These are phyloP conservation scores for Mycena alexandri DNA, from an alignment of 768 basidiomycete species.

Conservation along the genomic window DNA sequence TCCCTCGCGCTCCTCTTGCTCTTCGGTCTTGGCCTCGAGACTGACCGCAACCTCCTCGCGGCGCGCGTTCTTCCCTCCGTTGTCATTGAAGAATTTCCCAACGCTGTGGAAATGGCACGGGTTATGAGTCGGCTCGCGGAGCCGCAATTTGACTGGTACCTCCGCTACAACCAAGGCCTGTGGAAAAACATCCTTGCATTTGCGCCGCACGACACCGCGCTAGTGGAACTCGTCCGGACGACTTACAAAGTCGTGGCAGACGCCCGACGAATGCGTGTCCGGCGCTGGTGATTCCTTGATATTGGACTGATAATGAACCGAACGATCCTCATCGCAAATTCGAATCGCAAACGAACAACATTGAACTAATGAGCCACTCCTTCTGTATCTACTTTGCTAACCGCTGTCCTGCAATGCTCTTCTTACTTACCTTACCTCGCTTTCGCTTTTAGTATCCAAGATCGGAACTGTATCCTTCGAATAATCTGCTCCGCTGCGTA, in stretches of 20 bases:
- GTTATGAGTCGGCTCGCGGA: constrained; percentile 58
- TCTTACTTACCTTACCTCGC: constrained; percentile 19
- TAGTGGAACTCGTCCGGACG: constrained; percentile 65
- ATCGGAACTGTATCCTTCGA: constrained; percentile 12
- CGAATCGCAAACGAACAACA: constrained; percentile 24
- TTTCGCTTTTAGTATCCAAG: constrained; percentile 23
- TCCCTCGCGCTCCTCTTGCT: constrained; percentile 71
- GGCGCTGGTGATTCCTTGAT: constrained; percentile 21
- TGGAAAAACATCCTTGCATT: constrained; percentile 75
- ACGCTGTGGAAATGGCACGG: constrained; percentile 68
- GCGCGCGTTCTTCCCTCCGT: constrained; percentile 66
- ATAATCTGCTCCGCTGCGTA: constrained; percentile 29
- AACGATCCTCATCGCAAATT: constrained; percentile 9
- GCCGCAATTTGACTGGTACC: constrained; percentile 53
- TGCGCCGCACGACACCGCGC: constrained; percentile 58
- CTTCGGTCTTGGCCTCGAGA: constrained; percentile 68
- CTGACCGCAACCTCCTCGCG: constrained; percentile 59
- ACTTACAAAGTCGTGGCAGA: constrained; percentile 85
- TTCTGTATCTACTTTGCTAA: constrained; percentile 26
- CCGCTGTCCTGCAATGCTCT: constrained; percentile 9
- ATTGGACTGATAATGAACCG: constrained; percentile 17
- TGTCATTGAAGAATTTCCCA: constrained; percentile 73
- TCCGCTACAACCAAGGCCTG: constrained; percentile 66
- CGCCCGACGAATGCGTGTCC: constrained; percentile 56
- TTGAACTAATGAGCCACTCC: constrained; percentile 15